A percentile compares a stretch with the other conserved stretches of the same genome.
Evolutionary conservation across 371 early-diverging fungal species (phyloP).

Genomic region (Mortierella sp.): DNA sequence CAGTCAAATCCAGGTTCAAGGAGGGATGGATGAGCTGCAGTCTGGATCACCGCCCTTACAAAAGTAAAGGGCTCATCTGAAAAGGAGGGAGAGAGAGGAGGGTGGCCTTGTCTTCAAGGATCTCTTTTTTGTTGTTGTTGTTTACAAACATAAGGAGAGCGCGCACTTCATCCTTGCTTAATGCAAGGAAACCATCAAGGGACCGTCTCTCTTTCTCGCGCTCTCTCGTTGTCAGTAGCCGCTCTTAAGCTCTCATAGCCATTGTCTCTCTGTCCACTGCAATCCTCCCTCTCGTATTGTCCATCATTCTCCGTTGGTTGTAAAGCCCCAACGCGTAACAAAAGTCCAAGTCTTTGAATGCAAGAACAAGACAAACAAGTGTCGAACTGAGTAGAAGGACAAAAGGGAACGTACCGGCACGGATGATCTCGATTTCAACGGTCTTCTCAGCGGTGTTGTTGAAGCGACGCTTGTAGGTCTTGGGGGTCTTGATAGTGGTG

Average conservation of each 20-base stretch:
- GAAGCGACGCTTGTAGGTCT: constrained; percentile 84
- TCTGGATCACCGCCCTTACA: neutral
- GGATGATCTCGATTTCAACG: constrained; percentile 94
- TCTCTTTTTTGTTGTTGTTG: neutral
- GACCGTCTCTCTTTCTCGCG: neutral
- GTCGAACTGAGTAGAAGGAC: neutral
- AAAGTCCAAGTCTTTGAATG: neutral
- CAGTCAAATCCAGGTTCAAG: constrained; percentile 3
- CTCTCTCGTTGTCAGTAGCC: neutral
- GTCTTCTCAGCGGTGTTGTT: constrained; percentile 91
- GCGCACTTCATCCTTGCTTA: neutral
- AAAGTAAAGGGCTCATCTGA: constrained; percentile 4
- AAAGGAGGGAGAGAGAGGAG: neutral
- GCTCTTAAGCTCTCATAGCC: neutral
- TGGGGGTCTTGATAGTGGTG: constrained; percentile 88
- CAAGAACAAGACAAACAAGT: neutral
- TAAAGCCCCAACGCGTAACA: neutral
- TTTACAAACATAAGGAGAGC: constrained; percentile 7
- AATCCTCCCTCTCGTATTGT: neutral
- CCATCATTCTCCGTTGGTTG: neutral
- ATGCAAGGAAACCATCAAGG: constrained; percentile 9
- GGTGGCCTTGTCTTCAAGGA: neutral
- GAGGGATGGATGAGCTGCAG: neutral
- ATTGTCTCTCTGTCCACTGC: neutral
- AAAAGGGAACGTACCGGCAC: constrained; percentile 73